Percentiles rank a stretch among this genome's conserved stretches.
Conservation (phyloP, 495 filamentous ascomycete genomes). For the Annulohypoxylon moriforme region DNA sequence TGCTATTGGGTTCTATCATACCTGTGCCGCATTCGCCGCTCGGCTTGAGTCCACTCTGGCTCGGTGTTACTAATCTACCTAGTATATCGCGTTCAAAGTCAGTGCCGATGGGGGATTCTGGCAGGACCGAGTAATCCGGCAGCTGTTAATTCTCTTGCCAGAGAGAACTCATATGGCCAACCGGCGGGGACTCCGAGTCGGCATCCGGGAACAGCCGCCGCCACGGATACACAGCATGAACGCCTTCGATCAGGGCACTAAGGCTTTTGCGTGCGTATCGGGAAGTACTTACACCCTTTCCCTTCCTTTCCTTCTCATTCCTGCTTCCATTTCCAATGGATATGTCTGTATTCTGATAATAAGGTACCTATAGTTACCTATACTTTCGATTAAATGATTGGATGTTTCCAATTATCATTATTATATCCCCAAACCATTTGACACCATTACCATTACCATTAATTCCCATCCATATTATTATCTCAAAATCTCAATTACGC, state of each 20-base stretch:
- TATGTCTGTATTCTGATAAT: too few relatives aligned
- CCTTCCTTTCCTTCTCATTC: not conserved
- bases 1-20: not conserved
- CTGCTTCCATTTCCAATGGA: too few relatives aligned
- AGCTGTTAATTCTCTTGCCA: too few relatives aligned
- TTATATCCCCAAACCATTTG: not conserved
- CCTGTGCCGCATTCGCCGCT: not conserved
- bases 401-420: conserved; percentile 3
- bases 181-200: too few relatives aligned
- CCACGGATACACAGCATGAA: too few relatives aligned
- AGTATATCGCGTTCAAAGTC: not conserved
- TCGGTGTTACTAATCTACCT: not conserved
- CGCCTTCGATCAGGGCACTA: too few relatives aligned
- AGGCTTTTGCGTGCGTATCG: too few relatives aligned
- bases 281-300: too few relatives aligned
- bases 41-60: not conserved
- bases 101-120: not conserved
- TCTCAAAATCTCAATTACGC: not conserved
- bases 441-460: not conserved
- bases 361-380: too few relatives aligned
- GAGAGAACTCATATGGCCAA: too few relatives aligned
- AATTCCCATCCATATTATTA: not conserved
- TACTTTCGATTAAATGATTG: too few relatives aligned
- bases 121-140: not conserved
- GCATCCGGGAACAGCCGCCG: too few relatives aligned